phyloP scores from a whole-genome alignment of 352 stramenopile species.

The Phytophthora sansomeana region DNA sequence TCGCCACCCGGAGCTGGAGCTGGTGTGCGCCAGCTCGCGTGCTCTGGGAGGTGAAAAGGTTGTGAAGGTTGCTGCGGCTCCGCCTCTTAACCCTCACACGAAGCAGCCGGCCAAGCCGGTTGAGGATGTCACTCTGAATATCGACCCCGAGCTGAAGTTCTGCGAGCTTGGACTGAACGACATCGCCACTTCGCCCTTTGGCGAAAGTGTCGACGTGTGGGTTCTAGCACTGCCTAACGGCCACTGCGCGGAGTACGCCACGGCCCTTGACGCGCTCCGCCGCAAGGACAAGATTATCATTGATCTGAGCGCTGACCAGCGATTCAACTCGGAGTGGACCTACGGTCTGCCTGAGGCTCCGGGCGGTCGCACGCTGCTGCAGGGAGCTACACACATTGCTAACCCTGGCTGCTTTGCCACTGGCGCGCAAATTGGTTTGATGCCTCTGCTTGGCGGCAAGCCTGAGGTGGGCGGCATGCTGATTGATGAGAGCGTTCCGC shows the following conservation, averaged over 20 bases:
- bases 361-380: slow-evolving; percentile 59
- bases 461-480: slow-evolving; percentile 56
- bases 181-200: slow-evolving; percentile 71
- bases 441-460: slow-evolving; percentile 82
- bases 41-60: slow-evolving; percentile 84
- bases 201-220: slow-evolving; percentile 88
- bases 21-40: slow-evolving; percentile 87
- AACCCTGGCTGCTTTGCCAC: slow-evolving; percentile 93
- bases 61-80: slow-evolving; percentile 69
- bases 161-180: slow-evolving; percentile 82
- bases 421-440: slow-evolving; percentile 76
- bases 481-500: slow-evolving; percentile 69
- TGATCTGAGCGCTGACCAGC: slow-evolving; percentile 90
- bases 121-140: slow-evolving; percentile 54
- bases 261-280: slow-evolving; percentile 71
- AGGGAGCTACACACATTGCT: slow-evolving; percentile 80
- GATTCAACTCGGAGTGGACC: slow-evolving; percentile 87
- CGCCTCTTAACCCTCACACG: slow-evolving; percentile 87
- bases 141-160: slow-evolving; percentile 82
- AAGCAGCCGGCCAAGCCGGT: slow-evolving; percentile 67
- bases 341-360: slow-evolving; percentile 89
- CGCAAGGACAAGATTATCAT: slow-evolving; percentile 85
- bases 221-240: slow-evolving; percentile 90
- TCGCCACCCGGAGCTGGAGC: slow-evolving; percentile 77
- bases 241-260: slow-evolving; percentile 83